Evolutionary conservation across 441 rosid genomes (phyloP).

Genomic region (Aleurites moluccanus): DNA sequence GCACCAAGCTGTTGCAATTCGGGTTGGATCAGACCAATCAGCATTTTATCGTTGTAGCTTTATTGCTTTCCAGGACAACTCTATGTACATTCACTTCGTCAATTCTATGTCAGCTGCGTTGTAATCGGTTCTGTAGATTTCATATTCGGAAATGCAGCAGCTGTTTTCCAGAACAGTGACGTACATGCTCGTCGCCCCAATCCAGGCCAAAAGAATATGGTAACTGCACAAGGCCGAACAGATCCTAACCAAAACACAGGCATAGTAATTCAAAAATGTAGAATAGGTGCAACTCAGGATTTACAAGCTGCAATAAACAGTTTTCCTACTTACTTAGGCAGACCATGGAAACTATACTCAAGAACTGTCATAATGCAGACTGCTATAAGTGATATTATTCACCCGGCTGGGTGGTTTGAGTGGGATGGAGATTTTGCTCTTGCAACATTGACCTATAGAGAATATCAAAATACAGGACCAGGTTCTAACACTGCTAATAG

Average conservation of each 20-base stretch:
- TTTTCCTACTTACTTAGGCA: slow-evolving; percentile 62
- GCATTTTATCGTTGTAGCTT: slow-evolving; percentile 54
- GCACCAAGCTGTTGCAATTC: slow-evolving; percentile 65
- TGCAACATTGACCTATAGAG: slow-evolving; percentile 57
- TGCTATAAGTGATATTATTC: slow-evolving; percentile 40
- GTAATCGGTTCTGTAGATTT: slow-evolving; percentile 53
- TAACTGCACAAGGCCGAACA: slow-evolving; percentile 54
- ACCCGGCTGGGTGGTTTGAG: slow-evolving; percentile 75
- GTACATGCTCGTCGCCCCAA: slow-evolving; percentile 41
- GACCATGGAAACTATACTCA: slow-evolving; percentile 79
- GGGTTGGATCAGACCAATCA: slow-evolving; percentile 61
- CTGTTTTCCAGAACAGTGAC: slow-evolving; percentile 46
- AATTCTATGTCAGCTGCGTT: slow-evolving; percentile 59
- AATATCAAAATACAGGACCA: slow-evolving; percentile 58
- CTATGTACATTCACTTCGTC: slow-evolving; percentile 72
- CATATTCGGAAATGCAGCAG: slow-evolving; percentile 51
- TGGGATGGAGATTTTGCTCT: slow-evolving; percentile 55
- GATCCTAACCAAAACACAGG: slow-evolving; percentile 50
- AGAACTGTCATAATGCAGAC: slow-evolving; percentile 67
- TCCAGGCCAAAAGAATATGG: slow-evolving; percentile 43
- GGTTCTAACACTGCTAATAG: slow-evolving; percentile 49
- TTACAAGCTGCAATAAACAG: slow-evolving; percentile 38
- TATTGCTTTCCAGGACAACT: slow-evolving; percentile 76
- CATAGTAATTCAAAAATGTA: slow-evolving; percentile 75
- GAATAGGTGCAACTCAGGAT: slow-evolving; percentile 57